These are phyloP conservation scores for Xylariales sp. DNA, from an alignment of 2,329 filamentous ascomycete genomes.

Conservation along the genomic window DNA sequence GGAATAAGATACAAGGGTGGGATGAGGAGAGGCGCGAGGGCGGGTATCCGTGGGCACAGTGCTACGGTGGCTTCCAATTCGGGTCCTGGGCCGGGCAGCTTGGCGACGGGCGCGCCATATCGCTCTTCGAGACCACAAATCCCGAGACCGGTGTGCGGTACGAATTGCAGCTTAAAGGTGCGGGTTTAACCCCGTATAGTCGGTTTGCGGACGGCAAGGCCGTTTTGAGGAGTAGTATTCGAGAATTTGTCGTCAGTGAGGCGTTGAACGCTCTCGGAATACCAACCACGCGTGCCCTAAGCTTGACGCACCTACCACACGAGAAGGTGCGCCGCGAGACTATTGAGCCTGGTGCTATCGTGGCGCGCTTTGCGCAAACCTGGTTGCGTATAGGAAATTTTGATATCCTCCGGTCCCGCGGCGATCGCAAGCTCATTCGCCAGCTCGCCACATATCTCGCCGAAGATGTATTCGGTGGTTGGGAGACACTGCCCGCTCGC, in stretches of 20 bases:
- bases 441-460: slow-evolving; percentile 84
- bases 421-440: slow-evolving; percentile 79
- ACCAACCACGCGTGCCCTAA: slow-evolving; percentile 86
- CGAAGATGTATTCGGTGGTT: slow-evolving; percentile 88
- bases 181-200: slow-evolving; percentile 92
- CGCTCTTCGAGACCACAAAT: slow-evolving; percentile 89
- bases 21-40: slow-evolving; percentile 72
- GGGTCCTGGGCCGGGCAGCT: slow-evolving; percentile 96
- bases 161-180: slow-evolving; percentile 94
- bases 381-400: slow-evolving; percentile 98
- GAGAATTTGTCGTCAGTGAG: slow-evolving; percentile 94
- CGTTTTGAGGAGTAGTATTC: slow-evolving; percentile 89
- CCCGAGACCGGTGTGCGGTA: slow-evolving; percentile 77
- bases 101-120: slow-evolving; percentile 94
- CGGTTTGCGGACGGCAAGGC: slow-evolving; percentile 97
- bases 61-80: slow-evolving; percentile 86
- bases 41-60: slow-evolving; percentile 97
- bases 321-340: slow-evolving; percentile 80
- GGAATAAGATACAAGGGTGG: slow-evolving; percentile 85
- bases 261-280: slow-evolving; percentile 86
- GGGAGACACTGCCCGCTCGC: slow-evolving; percentile 81
- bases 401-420: slow-evolving; percentile 85
- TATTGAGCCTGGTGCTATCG: slow-evolving; percentile 90
- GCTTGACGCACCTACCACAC: slow-evolving; percentile 80
- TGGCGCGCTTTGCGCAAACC: slow-evolving; percentile 87